These are phyloP conservation scores for Tolypocladium tropicale DNA, from an alignment of 2,329 filamentous ascomycete species.

Conservation along the genomic window DNA sequence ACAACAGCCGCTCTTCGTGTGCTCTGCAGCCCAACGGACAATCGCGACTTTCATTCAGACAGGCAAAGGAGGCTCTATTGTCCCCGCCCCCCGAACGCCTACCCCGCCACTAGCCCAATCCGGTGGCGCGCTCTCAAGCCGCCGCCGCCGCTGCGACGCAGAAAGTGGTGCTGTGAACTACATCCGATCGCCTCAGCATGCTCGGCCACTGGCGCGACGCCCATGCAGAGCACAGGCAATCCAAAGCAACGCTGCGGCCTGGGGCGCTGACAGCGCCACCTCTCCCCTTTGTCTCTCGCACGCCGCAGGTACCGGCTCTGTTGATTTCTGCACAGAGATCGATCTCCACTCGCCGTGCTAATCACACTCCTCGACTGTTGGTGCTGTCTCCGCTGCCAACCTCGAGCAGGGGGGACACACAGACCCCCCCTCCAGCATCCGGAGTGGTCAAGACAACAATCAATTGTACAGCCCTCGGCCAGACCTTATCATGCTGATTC, in stretches of 20 bases:
- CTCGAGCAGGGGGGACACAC: conserved; percentile 16
- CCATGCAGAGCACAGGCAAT: conserved; percentile 8
- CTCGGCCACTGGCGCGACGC: neutral
- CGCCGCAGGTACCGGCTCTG: conserved; percentile 19
- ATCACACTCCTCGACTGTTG: conserved; percentile 10
- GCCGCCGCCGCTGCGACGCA: neutral
- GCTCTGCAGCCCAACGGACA: neutral
- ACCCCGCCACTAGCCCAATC: conserved; percentile 5
- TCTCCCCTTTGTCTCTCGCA: conserved; percentile 11
- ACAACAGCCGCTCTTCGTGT: neutral
- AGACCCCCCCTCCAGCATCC: conserved; percentile 19
- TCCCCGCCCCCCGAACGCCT: neutral
- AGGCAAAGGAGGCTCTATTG: conserved; percentile 5
- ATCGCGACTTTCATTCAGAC: conserved; percentile 2
- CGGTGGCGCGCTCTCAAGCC: neutral
- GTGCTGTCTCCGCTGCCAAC: conserved; percentile 10
- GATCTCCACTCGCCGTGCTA: conserved; percentile 11
- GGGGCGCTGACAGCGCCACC: conserved; percentile 7
- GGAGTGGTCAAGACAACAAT: conserved; percentile 25
- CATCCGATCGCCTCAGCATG: neutral
- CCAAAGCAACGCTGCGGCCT: conserved; percentile 7
- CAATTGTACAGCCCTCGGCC: conserved; percentile 16
- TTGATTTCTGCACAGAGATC: conserved; percentile 18
- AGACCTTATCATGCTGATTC: conserved; percentile 17
- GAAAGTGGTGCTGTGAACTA: neutral